Percentiles rank a stretch among this genome's conserved stretches.
phyloP scores from a whole-genome alignment of 108 stramenopile genomes.

The Pseudonitzschia delicatissima region DNA sequence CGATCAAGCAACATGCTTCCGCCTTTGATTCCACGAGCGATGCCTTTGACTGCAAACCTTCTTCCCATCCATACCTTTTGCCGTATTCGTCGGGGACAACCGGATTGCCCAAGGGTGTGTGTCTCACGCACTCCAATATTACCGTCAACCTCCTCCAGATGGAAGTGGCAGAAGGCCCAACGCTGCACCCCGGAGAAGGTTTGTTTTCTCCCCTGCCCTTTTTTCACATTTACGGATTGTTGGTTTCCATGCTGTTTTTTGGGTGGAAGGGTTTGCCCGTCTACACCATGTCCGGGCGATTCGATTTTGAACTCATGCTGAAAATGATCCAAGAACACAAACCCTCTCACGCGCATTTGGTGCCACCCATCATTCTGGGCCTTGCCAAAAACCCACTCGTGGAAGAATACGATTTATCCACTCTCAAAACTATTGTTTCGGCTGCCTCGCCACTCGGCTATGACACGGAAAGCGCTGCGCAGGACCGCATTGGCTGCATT shows the following conservation, averaged over 20 bases:
- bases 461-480: slow-evolving; percentile 65
- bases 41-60: slow-evolving; percentile 42
- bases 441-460: slow-evolving; percentile 86
- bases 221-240: slow-evolving; percentile 91
- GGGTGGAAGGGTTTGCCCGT: slow-evolving; percentile 69
- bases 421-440: slow-evolving; percentile 53
- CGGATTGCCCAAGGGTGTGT: slow-evolving; percentile 93
- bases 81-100: slow-evolving; percentile 95
- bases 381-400: slow-evolving; percentile 82
- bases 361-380: slow-evolving; percentile 82
- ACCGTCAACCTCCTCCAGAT: slow-evolving; percentile 72
- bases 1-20: slow-evolving; percentile 34
- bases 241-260: slow-evolving; percentile 53
- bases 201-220: slow-evolving; percentile 86
- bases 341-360: slow-evolving; percentile 81
- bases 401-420: slow-evolving; percentile 70
- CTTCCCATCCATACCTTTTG: slow-evolving; percentile 63
- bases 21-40: slow-evolving; percentile 37
- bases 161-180: slow-evolving; percentile 51
- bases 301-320: slow-evolving; percentile 79
- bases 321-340: slow-evolving; percentile 63
- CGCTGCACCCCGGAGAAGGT: slow-evolving; percentile 46
- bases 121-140: slow-evolving; percentile 64
- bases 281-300: slow-evolving; percentile 73
- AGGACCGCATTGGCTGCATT: slow-evolving; percentile 47